These are phyloP conservation scores for Fraxinus latifolia DNA, from an alignment of 305 asterid genomes.

Conservation along the genomic window DNA sequence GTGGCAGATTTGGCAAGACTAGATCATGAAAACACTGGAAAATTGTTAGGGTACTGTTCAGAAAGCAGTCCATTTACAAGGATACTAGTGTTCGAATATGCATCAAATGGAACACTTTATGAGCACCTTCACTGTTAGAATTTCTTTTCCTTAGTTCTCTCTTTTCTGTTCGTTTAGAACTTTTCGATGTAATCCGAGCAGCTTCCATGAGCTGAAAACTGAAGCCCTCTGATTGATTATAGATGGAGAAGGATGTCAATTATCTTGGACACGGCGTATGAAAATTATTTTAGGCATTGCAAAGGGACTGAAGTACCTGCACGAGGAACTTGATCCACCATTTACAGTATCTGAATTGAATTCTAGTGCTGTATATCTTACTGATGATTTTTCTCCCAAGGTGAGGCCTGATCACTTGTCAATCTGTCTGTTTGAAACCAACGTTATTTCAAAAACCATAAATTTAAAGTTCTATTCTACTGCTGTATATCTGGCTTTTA, in stretches of 20 bases:
- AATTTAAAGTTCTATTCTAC: neutral
- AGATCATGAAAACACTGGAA: slow-evolving; percentile 67
- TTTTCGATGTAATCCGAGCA: neutral
- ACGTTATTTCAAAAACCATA: neutral
- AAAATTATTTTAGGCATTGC: slow-evolving; percentile 82
- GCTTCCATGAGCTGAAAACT: slow-evolving; percentile 9
- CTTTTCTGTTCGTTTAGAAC: neutral
- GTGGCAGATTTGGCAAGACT: slow-evolving; percentile 87
- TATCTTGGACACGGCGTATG: slow-evolving; percentile 96
- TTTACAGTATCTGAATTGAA: slow-evolving; percentile 79
- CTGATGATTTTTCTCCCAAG: slow-evolving; percentile 96
- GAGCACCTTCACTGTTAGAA: slow-evolving; percentile 90
- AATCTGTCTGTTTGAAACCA: neutral
- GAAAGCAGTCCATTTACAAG: slow-evolving; percentile 82
- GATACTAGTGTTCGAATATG: slow-evolving; percentile 92
- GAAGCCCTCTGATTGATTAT: slow-evolving; percentile 15
- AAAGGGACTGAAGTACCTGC: slow-evolving; percentile 76
- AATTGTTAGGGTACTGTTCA: slow-evolving; percentile 80
- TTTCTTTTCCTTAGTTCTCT: neutral
- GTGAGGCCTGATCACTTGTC: slow-evolving; percentile 32
- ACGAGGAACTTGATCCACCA: slow-evolving; percentile 77
- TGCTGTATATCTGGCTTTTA: neutral
- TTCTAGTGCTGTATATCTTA: slow-evolving; percentile 80
- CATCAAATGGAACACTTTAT: slow-evolving; percentile 84
- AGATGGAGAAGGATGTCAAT: slow-evolving; percentile 94